Evolutionary conservation across 495 filamentous ascomycete species (phyloP).

Genomic region (Daldinia concentrica): DNA sequence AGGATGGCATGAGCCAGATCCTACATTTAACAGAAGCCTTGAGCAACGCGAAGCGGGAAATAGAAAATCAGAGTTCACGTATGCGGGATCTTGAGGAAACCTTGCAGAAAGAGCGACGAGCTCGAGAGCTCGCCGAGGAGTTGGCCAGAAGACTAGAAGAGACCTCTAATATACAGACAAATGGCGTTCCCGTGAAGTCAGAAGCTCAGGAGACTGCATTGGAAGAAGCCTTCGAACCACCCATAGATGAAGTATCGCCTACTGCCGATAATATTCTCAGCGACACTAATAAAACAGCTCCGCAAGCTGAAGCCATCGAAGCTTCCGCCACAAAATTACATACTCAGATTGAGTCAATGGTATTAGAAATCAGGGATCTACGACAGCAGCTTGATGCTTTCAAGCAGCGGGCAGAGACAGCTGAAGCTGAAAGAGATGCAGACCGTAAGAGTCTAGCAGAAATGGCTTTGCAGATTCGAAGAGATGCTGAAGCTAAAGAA

Average conservation of each 20-base stretch:
- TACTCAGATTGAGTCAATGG: conserved; percentile 78
- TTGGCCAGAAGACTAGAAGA: conserved; percentile 76
- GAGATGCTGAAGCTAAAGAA: conserved; percentile 72
- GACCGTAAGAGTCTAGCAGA: conserved; percentile 80
- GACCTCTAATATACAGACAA: conserved; percentile 48
- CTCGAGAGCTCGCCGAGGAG: conserved; percentile 84
- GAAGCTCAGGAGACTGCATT: conserved; percentile 49
- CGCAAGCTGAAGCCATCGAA: conserved; percentile 56
- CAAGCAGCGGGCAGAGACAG: conserved; percentile 77
- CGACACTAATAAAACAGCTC: conserved; percentile 46
- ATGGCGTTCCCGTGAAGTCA: conserved; percentile 44
- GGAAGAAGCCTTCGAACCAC: conserved; percentile 52
- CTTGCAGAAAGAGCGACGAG: conserved; percentile 79
- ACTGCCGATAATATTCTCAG: conserved; percentile 33
- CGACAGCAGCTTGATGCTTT: conserved; percentile 81
- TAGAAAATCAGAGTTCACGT: conserved; percentile 79
- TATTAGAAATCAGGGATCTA: conserved; percentile 83
- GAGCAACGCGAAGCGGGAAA: conserved; percentile 78
- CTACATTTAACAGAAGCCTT: conserved; percentile 82
- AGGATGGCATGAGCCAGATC: conserved; percentile 77
- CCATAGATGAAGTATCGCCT: conserved; percentile 45
- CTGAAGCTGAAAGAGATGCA: conserved; percentile 75
- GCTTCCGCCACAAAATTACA: conserved; percentile 66
- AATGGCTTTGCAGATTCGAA: conserved; percentile 85
- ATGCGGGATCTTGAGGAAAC: conserved; percentile 84